These are phyloP conservation scores for Galerina marginata DNA, from an alignment of 768 basidiomycete genomes.

Conservation along the genomic window DNA sequence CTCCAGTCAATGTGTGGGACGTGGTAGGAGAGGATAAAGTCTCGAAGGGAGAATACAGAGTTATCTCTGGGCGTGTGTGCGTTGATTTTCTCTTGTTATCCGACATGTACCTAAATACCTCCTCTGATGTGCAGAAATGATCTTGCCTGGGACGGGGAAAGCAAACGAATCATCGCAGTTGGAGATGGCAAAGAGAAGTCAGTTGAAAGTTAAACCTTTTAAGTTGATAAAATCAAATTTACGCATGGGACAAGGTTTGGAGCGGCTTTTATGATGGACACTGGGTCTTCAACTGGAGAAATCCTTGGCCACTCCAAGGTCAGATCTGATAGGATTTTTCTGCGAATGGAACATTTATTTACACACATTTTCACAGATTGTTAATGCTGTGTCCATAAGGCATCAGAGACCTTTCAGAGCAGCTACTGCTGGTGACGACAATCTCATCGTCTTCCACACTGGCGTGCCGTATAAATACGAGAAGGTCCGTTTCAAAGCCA, in stretches of 20 bases:
- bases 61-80: conserved; percentile 75
- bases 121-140: conserved; percentile 67
- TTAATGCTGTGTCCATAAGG: conserved; percentile 90
- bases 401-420: conserved; percentile 91
- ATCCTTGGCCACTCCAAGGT: conserved; percentile 92
- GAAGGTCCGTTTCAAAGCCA: conserved; percentile 51
- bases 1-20: conserved; percentile 90
- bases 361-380: conserved; percentile 49
- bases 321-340: background rate
- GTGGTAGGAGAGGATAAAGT: conserved; percentile 82
- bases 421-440: conserved; percentile 86
- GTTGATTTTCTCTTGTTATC: conserved; percentile 24
- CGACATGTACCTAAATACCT: background rate
- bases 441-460: conserved; percentile 80
- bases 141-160: conserved; percentile 95
- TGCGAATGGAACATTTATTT: background rate
- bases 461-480: conserved; percentile 91
- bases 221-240: background rate
- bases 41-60: conserved; percentile 82
- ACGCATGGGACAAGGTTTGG: conserved; percentile 62
- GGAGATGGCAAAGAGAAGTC: conserved; percentile 93
- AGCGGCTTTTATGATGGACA: conserved; percentile 83
- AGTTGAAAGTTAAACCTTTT: conserved; percentile 15
- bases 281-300: conserved; percentile 85
- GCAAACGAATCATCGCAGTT: conserved; percentile 93